These are phyloP conservation scores for Boletus pseudo-olivaceus DNA, from an alignment of 768 basidiomycete species.

Conservation along the genomic window DNA sequence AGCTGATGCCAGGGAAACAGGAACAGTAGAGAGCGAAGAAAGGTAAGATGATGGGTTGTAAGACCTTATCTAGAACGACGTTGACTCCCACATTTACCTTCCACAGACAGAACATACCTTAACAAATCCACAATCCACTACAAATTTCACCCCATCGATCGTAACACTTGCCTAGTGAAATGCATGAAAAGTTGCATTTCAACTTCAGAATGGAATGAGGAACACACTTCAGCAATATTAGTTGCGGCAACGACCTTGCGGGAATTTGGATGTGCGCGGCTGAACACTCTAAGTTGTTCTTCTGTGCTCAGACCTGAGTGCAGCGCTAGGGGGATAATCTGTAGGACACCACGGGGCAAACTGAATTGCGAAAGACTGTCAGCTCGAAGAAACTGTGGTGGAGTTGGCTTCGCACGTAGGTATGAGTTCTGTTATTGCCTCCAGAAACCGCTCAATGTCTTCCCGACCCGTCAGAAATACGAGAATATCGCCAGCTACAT, in stretches of 20 bases:
- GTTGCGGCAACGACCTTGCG: slow-evolving; percentile 92
- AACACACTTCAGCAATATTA: slow-evolving; percentile 86
- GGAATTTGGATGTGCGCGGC: slow-evolving; percentile 64
- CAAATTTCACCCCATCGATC: slow-evolving; percentile 92
- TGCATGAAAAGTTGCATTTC: background rate
- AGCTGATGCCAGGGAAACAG: slow-evolving; percentile 85
- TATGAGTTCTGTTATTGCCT: slow-evolving; percentile 74
- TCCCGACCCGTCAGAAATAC: slow-evolving; percentile 95
- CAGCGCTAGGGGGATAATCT: slow-evolving; percentile 67
- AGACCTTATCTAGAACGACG: slow-evolving; percentile 64
- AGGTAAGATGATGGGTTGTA: slow-evolving; percentile 86
- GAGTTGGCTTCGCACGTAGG: slow-evolving; percentile 48
- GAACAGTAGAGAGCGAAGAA: slow-evolving; percentile 78
- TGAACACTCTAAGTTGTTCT: slow-evolving; percentile 86
- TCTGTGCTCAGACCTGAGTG: slow-evolving; percentile 87
- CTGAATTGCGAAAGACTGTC: slow-evolving; percentile 28
- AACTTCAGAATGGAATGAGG: background rate
- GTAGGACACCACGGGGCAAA: slow-evolving; percentile 50
- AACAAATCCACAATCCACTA: slow-evolving; percentile 92
- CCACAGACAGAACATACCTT: slow-evolving; percentile 54
- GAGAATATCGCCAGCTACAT: slow-evolving; percentile 83
- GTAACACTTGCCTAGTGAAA: slow-evolving; percentile 81
- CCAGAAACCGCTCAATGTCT: slow-evolving; percentile 88
- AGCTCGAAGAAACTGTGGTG: background rate
- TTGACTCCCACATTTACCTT: background rate